Evolutionary conservation across 129 eudicot species (phyloP).

Genomic region (Lactuca saligna): DNA sequence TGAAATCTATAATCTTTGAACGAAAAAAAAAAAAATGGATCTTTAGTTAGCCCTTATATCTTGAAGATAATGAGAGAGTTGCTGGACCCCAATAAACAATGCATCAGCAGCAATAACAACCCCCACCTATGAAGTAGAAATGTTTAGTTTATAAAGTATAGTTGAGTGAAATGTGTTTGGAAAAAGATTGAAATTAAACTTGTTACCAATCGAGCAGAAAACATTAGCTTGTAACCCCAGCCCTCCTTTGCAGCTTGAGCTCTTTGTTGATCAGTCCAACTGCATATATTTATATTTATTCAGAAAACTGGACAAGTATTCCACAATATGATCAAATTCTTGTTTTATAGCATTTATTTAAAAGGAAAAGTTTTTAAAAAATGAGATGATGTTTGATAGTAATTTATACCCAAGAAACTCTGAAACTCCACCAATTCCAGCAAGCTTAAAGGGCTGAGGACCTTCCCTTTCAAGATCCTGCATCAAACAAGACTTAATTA

Average conservation of each 20-base stretch:
- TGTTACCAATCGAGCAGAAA: constrained; percentile 83
- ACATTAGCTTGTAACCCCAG: constrained; percentile 82
- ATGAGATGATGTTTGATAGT: constrained; percentile 5
- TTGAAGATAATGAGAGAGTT: constrained; percentile 73
- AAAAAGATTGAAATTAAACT: not conserved
- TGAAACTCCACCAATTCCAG: constrained; percentile 93
- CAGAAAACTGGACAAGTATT: not conserved
- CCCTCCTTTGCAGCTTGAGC: constrained; percentile 93
- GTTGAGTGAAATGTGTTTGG: not conserved
- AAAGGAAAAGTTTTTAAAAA: not conserved
- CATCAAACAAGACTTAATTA: constrained; percentile 22
- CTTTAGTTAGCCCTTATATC: constrained; percentile 63
- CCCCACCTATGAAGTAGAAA: constrained; percentile 50
- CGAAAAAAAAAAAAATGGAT: not conserved
- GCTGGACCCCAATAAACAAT: constrained; percentile 70
- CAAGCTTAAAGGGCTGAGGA: constrained; percentile 80
- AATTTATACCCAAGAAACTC: constrained; percentile 81
- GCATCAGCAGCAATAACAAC: constrained; percentile 78
- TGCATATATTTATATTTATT: constrained; percentile 20
- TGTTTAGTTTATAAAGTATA: not conserved
- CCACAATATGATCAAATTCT: not conserved
- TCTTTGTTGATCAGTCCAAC: constrained; percentile 98
- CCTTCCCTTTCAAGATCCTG: constrained; percentile 98
- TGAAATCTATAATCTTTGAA: not conserved
- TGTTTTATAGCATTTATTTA: constrained; percentile 5